Evolutionary conservation across 1,284 basidiomycete species (phyloP).

Genomic region (Stygiomarasmius scandens): DNA sequence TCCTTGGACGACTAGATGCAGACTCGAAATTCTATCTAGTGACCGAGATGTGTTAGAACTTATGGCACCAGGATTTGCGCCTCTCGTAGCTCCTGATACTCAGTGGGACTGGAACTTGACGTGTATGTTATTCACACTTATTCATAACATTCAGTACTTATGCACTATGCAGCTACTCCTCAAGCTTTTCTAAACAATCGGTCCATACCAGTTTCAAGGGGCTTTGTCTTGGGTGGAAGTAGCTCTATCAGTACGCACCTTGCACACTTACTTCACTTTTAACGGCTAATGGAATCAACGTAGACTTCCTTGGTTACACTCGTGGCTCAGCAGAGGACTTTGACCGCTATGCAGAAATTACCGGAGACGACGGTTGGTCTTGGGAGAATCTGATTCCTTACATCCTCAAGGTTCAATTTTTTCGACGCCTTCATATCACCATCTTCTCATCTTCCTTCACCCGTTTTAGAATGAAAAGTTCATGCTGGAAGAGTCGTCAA

Average conservation of each 20-base stretch:
- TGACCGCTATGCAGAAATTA: constrained; percentile 37
- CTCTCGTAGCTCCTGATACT: constrained; percentile 18
- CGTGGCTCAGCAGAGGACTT: constrained; percentile 44
- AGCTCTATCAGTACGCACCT: constrained; percentile 38
- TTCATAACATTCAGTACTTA: background rate
- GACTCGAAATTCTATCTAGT: background rate
- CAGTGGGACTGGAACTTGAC: constrained; percentile 31
- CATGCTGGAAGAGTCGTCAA: constrained; percentile 12
- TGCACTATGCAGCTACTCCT: constrained; percentile 33
- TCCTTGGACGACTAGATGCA: background rate
- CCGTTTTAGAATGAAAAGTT: constrained; percentile 21
- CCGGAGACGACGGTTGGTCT: constrained; percentile 42
- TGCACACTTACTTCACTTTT: background rate
- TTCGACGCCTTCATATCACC: background rate
- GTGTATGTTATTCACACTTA: background rate
- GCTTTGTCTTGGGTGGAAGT: constrained; percentile 39
- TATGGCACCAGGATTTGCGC: background rate
- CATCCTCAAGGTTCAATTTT: constrained; percentile 32
- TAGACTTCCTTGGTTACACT: constrained; percentile 44
- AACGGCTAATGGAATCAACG: background rate
- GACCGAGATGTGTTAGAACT: constrained; percentile 3
- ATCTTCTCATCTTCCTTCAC: background rate
- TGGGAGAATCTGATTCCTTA: constrained; percentile 41
- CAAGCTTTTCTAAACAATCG: constrained; percentile 34
- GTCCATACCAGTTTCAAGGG: constrained; percentile 30